Conservation (phyloP, 2,329 filamentous ascomycete genomes). For the Alternaria sp. region DNA sequence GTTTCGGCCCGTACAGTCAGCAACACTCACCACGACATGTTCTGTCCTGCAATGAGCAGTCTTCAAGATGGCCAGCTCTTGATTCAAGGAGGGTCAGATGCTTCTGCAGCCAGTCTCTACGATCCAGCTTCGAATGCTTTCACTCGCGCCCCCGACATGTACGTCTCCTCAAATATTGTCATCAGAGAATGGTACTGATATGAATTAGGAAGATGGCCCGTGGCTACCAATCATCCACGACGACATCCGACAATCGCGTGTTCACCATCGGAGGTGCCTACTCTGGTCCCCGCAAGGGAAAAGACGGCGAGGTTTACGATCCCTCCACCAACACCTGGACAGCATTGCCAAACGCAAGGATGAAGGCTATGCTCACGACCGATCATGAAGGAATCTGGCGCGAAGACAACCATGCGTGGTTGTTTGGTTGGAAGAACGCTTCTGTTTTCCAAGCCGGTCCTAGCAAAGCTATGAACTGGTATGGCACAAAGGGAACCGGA, state of each 20-base stretch:
- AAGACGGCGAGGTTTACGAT: slow-evolving; percentile 36
- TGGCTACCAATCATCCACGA: slow-evolving; percentile 33
- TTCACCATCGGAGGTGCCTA: slow-evolving; percentile 41
- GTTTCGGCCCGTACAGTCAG: slow-evolving; percentile 33
- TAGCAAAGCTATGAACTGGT: slow-evolving; percentile 37
- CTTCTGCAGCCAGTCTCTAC: slow-evolving; percentile 32
- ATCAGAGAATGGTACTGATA: background rate
- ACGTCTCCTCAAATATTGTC: background rate
- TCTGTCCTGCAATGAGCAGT: slow-evolving; percentile 38
- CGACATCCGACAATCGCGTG: slow-evolving; percentile 30
- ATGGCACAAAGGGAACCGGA: slow-evolving; percentile 30
- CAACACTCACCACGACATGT: slow-evolving; percentile 41
- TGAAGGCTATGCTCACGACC: slow-evolving; percentile 31
- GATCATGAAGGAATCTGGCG: slow-evolving; percentile 34
- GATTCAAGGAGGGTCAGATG: slow-evolving; percentile 37
- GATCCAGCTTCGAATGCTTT: slow-evolving; percentile 31
- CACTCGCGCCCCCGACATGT: slow-evolving; percentile 27
- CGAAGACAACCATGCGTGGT: slow-evolving; percentile 37
- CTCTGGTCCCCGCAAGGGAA: slow-evolving; percentile 30
- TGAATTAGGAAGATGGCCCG: slow-evolving; percentile 27
- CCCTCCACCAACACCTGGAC: slow-evolving; percentile 33
- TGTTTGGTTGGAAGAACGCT: slow-evolving; percentile 32
- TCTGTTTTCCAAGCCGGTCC: slow-evolving; percentile 37
- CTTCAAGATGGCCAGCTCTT: slow-evolving; percentile 33
- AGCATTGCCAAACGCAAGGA: slow-evolving; percentile 25